Evolutionary conservation across 257 asterid species (phyloP).

Genomic region (Salvia hispanica): DNA sequence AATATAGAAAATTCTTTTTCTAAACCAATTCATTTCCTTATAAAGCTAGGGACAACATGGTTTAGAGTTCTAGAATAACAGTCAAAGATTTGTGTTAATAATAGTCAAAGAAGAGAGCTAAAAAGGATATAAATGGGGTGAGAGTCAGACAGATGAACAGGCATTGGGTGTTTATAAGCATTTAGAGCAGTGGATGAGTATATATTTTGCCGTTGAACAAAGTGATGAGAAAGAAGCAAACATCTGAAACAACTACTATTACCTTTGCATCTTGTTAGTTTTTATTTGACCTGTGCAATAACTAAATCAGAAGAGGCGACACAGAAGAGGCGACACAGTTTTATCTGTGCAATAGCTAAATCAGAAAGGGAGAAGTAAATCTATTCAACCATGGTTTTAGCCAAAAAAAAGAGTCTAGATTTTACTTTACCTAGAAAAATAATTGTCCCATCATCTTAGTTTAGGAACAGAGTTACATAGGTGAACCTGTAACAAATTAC

Average conservation of each 20-base stretch:
- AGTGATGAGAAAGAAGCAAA: conserved; percentile 19
- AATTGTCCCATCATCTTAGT: not conserved
- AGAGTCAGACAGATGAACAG: conserved; percentile 34
- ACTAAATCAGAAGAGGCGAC: too few species aligned
- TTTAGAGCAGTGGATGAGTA: conserved; percentile 29
- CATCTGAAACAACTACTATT: conserved; percentile 30
- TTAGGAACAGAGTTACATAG: too few species aligned
- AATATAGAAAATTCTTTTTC: too few species aligned
- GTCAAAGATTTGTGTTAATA: too few species aligned
- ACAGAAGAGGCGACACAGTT: too few species aligned
- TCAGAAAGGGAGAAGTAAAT: not conserved
- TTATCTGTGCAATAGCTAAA: not conserved
- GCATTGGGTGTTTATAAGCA: conserved; percentile 22
- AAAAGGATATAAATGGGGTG: not conserved
- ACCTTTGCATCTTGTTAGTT: conserved; percentile 35
- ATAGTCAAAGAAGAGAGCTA: too few species aligned
- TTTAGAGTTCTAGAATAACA: too few species aligned
- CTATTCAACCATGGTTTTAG: not conserved
- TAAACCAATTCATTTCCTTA: too few species aligned
- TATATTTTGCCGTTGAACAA: conserved; percentile 35
- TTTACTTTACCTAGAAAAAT: not conserved
- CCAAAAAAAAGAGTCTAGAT: not conserved
- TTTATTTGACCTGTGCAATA: too few species aligned
- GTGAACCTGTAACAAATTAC: too few species aligned
- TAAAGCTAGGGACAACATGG: too few species aligned